phyloP scores from a whole-genome alignment of 23 red algal genomes.

The Pyropia haitanensis region DNA sequence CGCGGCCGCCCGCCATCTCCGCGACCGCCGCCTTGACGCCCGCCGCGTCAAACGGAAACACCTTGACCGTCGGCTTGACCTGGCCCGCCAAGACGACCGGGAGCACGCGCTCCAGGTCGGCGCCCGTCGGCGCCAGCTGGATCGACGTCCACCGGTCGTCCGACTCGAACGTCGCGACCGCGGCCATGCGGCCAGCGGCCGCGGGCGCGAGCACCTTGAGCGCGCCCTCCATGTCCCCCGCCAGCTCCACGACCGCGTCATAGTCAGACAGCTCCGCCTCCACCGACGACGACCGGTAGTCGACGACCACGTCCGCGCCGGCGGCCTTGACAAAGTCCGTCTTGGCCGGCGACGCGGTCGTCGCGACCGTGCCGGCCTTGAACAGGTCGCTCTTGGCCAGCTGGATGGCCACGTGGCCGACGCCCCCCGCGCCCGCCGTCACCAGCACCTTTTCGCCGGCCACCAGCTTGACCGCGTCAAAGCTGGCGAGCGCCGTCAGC shows the following conservation, averaged over 20 bases:
- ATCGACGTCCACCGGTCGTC: too few species aligned
- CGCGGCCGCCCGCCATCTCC: conserved; percentile 2
- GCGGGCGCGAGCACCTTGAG: too few species aligned
- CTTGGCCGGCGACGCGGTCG: conserved; percentile 46
- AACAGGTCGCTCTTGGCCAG: conserved; percentile 31
- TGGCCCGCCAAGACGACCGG: too few species aligned
- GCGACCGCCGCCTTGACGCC: conserved; percentile 7
- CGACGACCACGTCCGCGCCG: conserved; percentile 43
- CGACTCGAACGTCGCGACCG: too few species aligned
- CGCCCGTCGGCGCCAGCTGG: too few species aligned
- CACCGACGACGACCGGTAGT: conserved; percentile 20
- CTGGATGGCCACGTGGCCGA: conserved; percentile 42
- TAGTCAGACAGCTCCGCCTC: conserved; percentile 14
- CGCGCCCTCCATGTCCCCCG: too few species aligned
- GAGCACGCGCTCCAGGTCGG: too few species aligned
- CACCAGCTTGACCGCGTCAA: conserved; percentile 5
- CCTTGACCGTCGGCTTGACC: too few species aligned
- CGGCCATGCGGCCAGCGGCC: too few species aligned
- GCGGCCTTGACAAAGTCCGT: conserved; percentile 19
- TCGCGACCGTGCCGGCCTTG: conserved; percentile 18
- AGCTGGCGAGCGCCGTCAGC: conserved; percentile 16
- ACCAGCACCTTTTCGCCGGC: conserved; percentile 30
- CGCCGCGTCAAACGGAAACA: too few species aligned
- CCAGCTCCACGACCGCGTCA: too few species aligned
- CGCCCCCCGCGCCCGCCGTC: conserved; percentile 36